phyloP scores from a whole-genome alignment of 202 grass and related monocot genomes.

The Setaria italica region DNA sequence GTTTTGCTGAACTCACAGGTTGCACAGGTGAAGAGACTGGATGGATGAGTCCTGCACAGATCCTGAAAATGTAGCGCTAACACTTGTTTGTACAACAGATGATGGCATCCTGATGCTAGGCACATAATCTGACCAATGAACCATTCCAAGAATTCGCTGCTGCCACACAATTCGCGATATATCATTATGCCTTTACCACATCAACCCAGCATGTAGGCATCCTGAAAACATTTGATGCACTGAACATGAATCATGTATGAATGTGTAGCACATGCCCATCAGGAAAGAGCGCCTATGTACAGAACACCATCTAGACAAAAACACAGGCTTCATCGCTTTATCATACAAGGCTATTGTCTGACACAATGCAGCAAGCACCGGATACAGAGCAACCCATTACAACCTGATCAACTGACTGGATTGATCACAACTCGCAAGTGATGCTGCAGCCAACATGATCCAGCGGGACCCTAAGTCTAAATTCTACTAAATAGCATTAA shows the following conservation, averaged over 20 bases:
- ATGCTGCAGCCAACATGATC: conserved; percentile 23
- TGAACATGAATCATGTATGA: not conserved
- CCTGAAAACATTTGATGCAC: not conserved
- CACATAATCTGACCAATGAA: not conserved
- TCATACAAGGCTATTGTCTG: conserved; percentile 19
- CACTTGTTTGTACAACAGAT: conserved; percentile 1
- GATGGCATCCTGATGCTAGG: not conserved
- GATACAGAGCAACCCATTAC: conserved; percentile 40
- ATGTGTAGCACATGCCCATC: not conserved
- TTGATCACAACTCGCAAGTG: conserved; percentile 39
- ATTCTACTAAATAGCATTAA: conserved; percentile 39
- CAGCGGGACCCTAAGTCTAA: conserved; percentile 32
- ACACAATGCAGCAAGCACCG: conserved; percentile 26
- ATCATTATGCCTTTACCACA: not conserved
- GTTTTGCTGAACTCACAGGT: not conserved
- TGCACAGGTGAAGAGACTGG: not conserved
- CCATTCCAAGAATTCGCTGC: not conserved
- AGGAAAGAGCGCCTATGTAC: not conserved
- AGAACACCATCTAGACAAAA: not conserved
- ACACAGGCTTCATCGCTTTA: conserved; percentile 13
- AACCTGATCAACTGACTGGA: conserved; percentile 47
- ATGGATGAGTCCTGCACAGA: not conserved
- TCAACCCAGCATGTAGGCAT: not conserved
- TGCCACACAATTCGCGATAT: not conserved
- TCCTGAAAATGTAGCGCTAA: not conserved